phyloP scores from a whole-genome alignment of 768 basidiomycete species.

The Mycena floridula region DNA sequence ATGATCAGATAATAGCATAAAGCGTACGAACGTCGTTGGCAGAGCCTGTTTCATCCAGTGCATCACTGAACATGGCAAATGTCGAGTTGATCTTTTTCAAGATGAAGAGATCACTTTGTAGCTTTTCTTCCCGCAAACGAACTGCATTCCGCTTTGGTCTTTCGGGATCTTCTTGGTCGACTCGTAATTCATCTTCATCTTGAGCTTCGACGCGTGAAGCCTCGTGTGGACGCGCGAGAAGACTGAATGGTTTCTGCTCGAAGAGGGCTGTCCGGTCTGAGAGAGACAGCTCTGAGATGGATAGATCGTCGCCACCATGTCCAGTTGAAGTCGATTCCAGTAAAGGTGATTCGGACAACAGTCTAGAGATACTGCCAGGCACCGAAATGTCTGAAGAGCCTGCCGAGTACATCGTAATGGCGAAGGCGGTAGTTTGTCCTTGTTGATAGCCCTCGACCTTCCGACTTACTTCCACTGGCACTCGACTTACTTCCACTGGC shows the following conservation, averaged over 20 bases:
- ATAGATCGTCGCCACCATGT: conserved; percentile 44
- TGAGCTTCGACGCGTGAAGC: conserved; percentile 10
- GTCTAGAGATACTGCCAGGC: conserved; percentile 25
- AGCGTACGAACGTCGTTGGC: conserved; percentile 59
- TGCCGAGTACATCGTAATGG: background rate
- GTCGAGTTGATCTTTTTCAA: conserved; percentile 68
- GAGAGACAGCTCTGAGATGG: conserved; percentile 50
- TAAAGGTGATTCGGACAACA: conserved; percentile 45
- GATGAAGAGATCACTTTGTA: conserved; percentile 68
- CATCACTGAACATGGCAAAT: conserved; percentile 63
- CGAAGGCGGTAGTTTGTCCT: background rate
- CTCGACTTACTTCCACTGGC: no score
- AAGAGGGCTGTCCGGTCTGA: conserved; percentile 22
- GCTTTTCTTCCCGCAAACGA: conserved; percentile 45
- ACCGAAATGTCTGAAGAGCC: conserved; percentile 19
- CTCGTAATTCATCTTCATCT: background rate
- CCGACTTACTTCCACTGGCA: background rate
- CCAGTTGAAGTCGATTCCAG: conserved; percentile 28
- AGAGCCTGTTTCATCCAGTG: conserved; percentile 54
- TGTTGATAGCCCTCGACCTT: background rate
- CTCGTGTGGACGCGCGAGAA: conserved; percentile 17
- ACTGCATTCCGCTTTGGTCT: conserved; percentile 2
- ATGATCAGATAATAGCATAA: background rate
- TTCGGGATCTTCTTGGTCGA: conserved; percentile 5
- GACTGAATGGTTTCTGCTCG: conserved; percentile 21